Percentiles rank a stretch among this genome's conserved stretches.
phyloP scores from a whole-genome alignment of 2,329 filamentous ascomycete species.

The Pseudohalonectria lignicola region DNA sequence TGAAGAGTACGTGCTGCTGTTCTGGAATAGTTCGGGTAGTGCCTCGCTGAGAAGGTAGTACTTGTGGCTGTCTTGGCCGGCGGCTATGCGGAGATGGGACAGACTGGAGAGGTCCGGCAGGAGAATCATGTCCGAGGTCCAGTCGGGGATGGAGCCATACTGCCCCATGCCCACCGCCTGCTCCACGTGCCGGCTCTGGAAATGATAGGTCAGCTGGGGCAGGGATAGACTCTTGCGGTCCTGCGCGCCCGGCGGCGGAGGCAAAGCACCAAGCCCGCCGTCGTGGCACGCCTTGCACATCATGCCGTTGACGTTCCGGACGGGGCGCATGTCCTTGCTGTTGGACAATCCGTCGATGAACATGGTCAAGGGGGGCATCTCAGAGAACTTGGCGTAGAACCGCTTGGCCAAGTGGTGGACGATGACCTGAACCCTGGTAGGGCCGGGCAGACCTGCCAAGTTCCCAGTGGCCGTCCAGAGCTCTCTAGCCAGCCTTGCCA shows the following conservation, averaged over 20 bases:
- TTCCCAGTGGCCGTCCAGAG: slow-evolving; percentile 51
- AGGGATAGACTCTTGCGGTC: slow-evolving; percentile 39
- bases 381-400: slow-evolving; percentile 45
- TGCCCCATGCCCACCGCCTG: slow-evolving; percentile 11
- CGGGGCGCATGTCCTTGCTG: slow-evolving; percentile 43
- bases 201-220: slow-evolving; percentile 48
- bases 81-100: slow-evolving; percentile 14
- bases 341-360: slow-evolving; percentile 49
- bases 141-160: slow-evolving; percentile 21
- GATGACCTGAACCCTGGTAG: slow-evolving; percentile 51
- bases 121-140: slow-evolving; percentile 35
- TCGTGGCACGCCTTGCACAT: slow-evolving; percentile 42
- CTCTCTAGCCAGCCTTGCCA: slow-evolving; percentile 44
- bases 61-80: slow-evolving; percentile 20
- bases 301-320: slow-evolving; percentile 42
- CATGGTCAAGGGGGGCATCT: slow-evolving; percentile 44
- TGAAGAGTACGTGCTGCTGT: too few species aligned
- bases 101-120: slow-evolving; percentile 23
- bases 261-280: slow-evolving; percentile 13
- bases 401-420: slow-evolving; percentile 50
- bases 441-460: slow-evolving; percentile 49
- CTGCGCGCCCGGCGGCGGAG: slow-evolving; percentile 12
- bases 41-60: slow-evolving; percentile 24
- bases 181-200: slow-evolving; percentile 32
- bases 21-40: slow-evolving; percentile 21